Evolutionary conservation across 345 rosid genomes (phyloP).

Genomic region (Ceriops zippeliana): DNA sequence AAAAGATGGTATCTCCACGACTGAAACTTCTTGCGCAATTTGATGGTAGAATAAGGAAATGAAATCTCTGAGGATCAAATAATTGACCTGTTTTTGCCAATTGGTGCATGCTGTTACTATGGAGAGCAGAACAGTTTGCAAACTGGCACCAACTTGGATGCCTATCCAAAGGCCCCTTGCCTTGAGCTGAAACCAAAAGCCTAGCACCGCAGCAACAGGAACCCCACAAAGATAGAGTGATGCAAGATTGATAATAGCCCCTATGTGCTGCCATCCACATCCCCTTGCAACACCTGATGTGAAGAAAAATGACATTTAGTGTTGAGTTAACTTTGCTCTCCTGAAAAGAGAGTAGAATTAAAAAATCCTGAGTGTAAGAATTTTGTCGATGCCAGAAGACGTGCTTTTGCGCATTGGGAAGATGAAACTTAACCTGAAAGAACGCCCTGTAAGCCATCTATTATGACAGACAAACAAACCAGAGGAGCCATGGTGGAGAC

Average conservation of each 20-base stretch:
- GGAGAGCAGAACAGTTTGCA: conserved; percentile 5
- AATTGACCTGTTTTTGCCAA: conserved; percentile 22
- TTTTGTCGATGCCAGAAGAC: background rate
- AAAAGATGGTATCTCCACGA: too few species aligned
- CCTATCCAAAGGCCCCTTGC: conserved; percentile 24
- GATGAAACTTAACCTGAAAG: conserved; percentile 15
- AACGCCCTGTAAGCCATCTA: conserved; percentile 19
- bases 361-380: background rate
- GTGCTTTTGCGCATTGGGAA: background rate
- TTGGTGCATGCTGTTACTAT: conserved; percentile 3
- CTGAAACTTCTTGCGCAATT: too few species aligned
- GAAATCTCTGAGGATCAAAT: background rate
- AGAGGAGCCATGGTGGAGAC: conserved; percentile 23
- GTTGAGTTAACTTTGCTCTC: too few species aligned
- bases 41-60: background rate
- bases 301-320: too few species aligned
- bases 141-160: conserved; percentile 1
- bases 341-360: too few species aligned
- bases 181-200: conserved; percentile 8
- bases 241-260: conserved; percentile 15
- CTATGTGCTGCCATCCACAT: conserved; percentile 25
- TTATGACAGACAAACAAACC: conserved; percentile 17
- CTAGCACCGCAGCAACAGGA: conserved; percentile 10
- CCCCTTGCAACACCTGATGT: conserved; percentile 21
- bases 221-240: conserved; percentile 16